Conservation (phyloP, 805 yeast species). For the Candida broadrunensis region DNA sequence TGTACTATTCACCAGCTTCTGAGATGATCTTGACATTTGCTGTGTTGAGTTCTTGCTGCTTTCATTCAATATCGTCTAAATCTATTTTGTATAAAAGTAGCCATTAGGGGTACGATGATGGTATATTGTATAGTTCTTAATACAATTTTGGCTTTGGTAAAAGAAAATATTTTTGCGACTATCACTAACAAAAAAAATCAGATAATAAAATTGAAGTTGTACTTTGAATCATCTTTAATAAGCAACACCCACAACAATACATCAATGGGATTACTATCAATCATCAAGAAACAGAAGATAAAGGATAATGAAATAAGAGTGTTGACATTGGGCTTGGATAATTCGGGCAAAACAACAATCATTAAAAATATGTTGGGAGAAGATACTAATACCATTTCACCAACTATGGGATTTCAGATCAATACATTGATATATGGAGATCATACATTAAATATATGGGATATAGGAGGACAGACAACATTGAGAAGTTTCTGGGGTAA, state of each 20-base stretch:
- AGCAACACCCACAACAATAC: background rate
- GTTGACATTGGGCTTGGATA: slow-evolving; percentile 80
- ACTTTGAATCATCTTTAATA: background rate
- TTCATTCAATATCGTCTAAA: background rate
- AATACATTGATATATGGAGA: slow-evolving; percentile 47
- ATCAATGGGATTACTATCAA: slow-evolving; percentile 80
- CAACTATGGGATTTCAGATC: slow-evolving; percentile 90
- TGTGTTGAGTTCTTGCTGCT: too few relatives aligned
- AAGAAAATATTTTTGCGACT: background rate
- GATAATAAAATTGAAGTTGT: too few relatives aligned
- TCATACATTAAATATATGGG: slow-evolving; percentile 68
- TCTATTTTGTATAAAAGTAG: too few relatives aligned
- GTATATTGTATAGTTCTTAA: too few relatives aligned
- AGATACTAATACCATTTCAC: slow-evolving; percentile 59
- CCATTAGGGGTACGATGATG: too few relatives aligned
- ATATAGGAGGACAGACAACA: slow-evolving; percentile 67
- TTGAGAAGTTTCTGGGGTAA: slow-evolving; percentile 61
- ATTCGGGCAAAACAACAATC: slow-evolving; percentile 88
- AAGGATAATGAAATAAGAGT: slow-evolving; percentile 78
- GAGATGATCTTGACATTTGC: background rate
- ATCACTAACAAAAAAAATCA: too few relatives aligned
- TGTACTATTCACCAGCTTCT: background rate
- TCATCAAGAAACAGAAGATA: slow-evolving; percentile 76
- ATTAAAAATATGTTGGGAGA: slow-evolving; percentile 55
- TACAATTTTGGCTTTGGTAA: too few relatives aligned